Percentiles rank a stretch among this genome's conserved stretches.
These are phyloP conservation scores for Boletus reticulatus DNA, from an alignment of 768 basidiomycete species.

Conservation along the genomic window DNA sequence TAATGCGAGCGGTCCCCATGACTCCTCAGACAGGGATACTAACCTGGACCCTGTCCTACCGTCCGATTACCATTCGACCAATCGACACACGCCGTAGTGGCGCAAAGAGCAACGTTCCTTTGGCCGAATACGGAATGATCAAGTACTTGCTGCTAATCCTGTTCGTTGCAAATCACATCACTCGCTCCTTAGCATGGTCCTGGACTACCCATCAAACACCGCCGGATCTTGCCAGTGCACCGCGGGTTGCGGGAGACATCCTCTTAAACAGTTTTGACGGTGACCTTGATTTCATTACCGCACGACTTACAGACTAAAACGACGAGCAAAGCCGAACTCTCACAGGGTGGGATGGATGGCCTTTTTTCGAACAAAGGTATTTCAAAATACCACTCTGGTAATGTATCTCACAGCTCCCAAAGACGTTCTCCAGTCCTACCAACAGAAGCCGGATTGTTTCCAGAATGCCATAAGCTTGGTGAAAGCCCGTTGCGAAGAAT, in stretches of 20 bases:
- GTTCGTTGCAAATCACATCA: conserved; percentile 10
- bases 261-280: conserved; percentile 22
- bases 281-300: conserved; percentile 11
- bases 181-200: conserved; percentile 25
- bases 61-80: background rate
- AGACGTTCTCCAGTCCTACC: conserved; percentile 44
- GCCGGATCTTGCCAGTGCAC: conserved; percentile 10
- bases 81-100: background rate
- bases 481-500: conserved; percentile 48
- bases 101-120: background rate
- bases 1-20: background rate
- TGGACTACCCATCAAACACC: conserved; percentile 28
- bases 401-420: conserved; percentile 8
- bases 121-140: conserved; percentile 6
- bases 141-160: conserved; percentile 7
- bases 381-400: conserved; percentile 3
- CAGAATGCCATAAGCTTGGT: conserved; percentile 49
- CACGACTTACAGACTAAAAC: conserved; percentile 9
- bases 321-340: conserved; percentile 15
- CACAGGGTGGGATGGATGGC: conserved; percentile 19
- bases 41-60: background rate
- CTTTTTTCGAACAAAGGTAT: conserved; percentile 17
- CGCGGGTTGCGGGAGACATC: conserved; percentile 2
- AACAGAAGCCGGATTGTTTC: conserved; percentile 62
- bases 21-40: background rate